A percentile compares a stretch with the other conserved stretches of the same genome.
Conservation (phyloP, 1,284 basidiomycete species). For the Abortiporus biennis region DNA sequence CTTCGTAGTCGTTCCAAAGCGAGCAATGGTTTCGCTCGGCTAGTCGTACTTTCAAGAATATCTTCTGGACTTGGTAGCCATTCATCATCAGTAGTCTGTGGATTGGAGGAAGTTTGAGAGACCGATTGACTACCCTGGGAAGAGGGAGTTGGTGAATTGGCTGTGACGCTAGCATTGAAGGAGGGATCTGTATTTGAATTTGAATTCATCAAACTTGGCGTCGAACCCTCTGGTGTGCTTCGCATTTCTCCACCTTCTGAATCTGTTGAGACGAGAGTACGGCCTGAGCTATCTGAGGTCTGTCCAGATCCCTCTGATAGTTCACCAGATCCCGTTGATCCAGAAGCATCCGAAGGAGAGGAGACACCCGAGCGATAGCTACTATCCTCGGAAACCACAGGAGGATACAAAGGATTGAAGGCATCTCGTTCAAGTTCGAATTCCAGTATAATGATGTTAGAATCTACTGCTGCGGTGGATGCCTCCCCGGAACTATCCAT, state of each 20-base stretch:
- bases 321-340: constrained; percentile 10
- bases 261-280: constrained; percentile 22
- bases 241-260: constrained; percentile 11
- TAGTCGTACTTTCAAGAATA: constrained; percentile 73
- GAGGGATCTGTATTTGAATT: constrained; percentile 2
- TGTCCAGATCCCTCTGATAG: constrained; percentile 1
- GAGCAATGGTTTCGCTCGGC: constrained; percentile 66
- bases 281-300: constrained; percentile 25
- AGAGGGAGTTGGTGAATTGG: constrained; percentile 7
- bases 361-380: constrained; percentile 19
- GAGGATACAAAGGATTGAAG: constrained; percentile 69
- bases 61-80: constrained; percentile 53
- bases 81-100: constrained; percentile 22
- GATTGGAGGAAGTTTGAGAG: neutral
- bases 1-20: constrained; percentile 68
- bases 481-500: constrained; percentile 6
- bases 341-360: constrained; percentile 24
- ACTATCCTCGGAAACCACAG: constrained; percentile 3
- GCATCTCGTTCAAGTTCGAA: constrained; percentile 77
- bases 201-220: constrained; percentile 9
- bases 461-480: constrained; percentile 13
- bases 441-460: constrained; percentile 62
- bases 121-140: neutral
- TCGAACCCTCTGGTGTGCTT: constrained; percentile 14
- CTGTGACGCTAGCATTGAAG: constrained; percentile 7